A percentile compares a stretch with the other conserved stretches of the same genome.
Evolutionary conservation across 2,329 filamentous ascomycete genomes (phyloP).

Genomic region (Paraconiothyrium brasiliense): DNA sequence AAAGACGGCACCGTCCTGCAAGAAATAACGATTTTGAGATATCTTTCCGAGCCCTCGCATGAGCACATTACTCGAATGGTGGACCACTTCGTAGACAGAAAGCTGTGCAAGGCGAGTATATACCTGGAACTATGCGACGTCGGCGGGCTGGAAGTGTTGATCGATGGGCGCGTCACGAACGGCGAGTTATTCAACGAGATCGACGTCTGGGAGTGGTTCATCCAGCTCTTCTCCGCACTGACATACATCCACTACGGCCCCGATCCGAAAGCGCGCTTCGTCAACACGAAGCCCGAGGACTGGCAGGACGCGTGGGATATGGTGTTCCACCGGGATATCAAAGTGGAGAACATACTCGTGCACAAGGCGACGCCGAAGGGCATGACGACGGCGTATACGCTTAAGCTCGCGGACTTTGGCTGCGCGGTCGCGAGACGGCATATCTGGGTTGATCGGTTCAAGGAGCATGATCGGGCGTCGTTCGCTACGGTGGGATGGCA

Average conservation of each 20-base stretch:
- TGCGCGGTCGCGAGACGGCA: constrained; percentile 10
- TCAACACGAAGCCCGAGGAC: background rate
- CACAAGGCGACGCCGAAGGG: constrained; percentile 1
- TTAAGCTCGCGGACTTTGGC: constrained; percentile 20
- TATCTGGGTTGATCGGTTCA: constrained; percentile 3
- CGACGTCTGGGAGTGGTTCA: constrained; percentile 21
- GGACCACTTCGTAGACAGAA: constrained; percentile 17
- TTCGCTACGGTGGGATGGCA: background rate
- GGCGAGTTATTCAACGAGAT: constrained; percentile 13
- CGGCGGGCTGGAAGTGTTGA: background rate
- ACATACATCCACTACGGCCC: constrained; percentile 20
- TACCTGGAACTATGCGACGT: constrained; percentile 8
- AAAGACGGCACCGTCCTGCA: background rate
- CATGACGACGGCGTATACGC: constrained; percentile 11
- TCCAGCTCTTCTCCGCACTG: constrained; percentile 18
- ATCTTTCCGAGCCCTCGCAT: constrained; percentile 11
- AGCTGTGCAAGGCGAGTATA: constrained; percentile 7
- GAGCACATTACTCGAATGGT: constrained; percentile 17
- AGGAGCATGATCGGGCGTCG: background rate
- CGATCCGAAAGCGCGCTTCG: constrained; percentile 9
- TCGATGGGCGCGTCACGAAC: background rate
- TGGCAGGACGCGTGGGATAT: constrained; percentile 12
- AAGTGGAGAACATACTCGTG: constrained; percentile 17
- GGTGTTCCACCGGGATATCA: constrained; percentile 20
- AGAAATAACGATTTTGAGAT: constrained; percentile 13